Base-by-base conservation (phyloP, 2,329 filamentous ascomycete species). In the Aulographum hederae region DNA sequence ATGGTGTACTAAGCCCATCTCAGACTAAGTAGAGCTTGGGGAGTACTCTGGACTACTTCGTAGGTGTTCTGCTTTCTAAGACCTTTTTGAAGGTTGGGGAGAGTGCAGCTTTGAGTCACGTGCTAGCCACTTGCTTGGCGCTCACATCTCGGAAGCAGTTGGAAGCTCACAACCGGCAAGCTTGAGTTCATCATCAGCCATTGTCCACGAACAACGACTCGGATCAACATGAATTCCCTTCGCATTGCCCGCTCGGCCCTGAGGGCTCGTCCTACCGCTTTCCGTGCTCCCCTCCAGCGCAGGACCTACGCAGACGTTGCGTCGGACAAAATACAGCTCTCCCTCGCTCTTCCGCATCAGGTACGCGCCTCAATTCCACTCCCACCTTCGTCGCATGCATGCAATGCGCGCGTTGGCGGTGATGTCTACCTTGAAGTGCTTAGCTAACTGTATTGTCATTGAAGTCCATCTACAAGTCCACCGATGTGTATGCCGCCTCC, bases 281-380 rank as follows among this genome's bases (percentile, higher is more conserved):
- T 86, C 60, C 70, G 76, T 57, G 67, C 73, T 46, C 73, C 78
- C 47, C 52, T 81, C 44, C 78, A 85, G 67, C 78, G 82, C 60
- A 75, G 89, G 69, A 76, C 77, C 50, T 98, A 98, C 59, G 89
- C 61, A 47, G 61, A 64, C 46, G 60, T 63, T 44, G 60, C 58
- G 44, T 50, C 58, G 36, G 61, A 64, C 56, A 65, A 65, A 57
- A 92, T 98, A 71, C 91, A 92, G 76, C 76, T 98, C 66, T 93
- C 82, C 69, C 69, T 98, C 66, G 74, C 80, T 57, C 79, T 98
- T 49, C 89, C 89, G 65, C 86, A 95, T 66, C 80, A 94, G 84
- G 89, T 95, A 82, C 62, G 79, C 42, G n/a, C n/a, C n/a, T n/a
- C n/a, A n/a, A n/a, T n/a, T n/a, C n/a, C 26, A 14, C 18, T 21